Percentiles rank a stretch among this genome's conserved stretches.
Evolutionary conservation across 2,329 filamentous ascomycete species (phyloP).

Genomic region (Calonectria henricotiae): DNA sequence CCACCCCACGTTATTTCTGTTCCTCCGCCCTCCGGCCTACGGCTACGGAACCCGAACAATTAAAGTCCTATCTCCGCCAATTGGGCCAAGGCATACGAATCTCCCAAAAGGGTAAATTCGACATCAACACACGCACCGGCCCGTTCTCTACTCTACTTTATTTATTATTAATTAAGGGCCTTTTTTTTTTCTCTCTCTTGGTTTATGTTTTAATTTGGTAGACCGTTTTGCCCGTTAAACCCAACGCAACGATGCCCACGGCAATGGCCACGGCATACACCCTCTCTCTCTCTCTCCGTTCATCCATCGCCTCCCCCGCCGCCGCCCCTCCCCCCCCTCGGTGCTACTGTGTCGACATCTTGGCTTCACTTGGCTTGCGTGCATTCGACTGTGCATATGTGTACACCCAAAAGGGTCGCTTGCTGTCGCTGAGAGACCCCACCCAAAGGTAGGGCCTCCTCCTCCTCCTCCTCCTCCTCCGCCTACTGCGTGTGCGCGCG

Average conservation of each 20-base stretch:
- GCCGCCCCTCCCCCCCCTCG: neutral
- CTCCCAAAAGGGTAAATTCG: slow-evolving; percentile 3
- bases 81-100: slow-evolving; percentile 9
- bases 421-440: neutral
- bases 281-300: neutral
- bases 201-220: neutral
- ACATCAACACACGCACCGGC: neutral
- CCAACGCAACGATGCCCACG: neutral
- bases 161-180: neutral
- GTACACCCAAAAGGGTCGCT: slow-evolving; percentile 2
- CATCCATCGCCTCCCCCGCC: no score
- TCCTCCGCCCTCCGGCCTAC: neutral
- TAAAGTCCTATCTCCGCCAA: slow-evolving; percentile 14
- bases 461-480: no score
- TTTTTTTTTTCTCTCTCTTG: neutral
- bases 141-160: neutral
- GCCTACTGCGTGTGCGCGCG: no score
- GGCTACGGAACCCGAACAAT: neutral
- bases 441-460: neutral
- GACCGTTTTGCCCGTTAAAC: neutral
- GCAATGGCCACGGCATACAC: neutral
- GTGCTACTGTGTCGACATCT: neutral
- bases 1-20: neutral
- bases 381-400: slow-evolving; percentile 30
- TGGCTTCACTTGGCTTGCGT: slow-evolving; percentile 19